phyloP scores from a whole-genome alignment of 306 rosid genomes.

The Erythrophleum fordii region DNA sequence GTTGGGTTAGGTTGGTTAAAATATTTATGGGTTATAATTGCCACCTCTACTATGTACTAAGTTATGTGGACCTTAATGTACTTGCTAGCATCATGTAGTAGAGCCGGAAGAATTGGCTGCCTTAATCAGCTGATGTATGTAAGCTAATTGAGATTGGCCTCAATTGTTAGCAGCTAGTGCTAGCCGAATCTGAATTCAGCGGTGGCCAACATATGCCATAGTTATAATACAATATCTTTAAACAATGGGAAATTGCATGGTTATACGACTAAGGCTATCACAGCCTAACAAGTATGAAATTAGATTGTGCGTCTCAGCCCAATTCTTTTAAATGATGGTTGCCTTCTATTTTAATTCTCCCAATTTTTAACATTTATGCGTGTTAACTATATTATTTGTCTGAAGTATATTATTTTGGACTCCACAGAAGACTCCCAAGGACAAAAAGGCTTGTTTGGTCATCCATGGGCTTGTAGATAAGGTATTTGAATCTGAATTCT shows the following conservation, averaged over 20 bases:
- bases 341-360: conserved; percentile 24
- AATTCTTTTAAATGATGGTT: conserved; percentile 20
- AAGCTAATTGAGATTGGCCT: conserved; percentile 1
- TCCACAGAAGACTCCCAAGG: conserved; percentile 95
- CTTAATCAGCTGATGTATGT: conserved; percentile 17
- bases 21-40: too few relatives aligned
- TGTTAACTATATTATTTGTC: conserved; percentile 29
- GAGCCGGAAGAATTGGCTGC: conserved; percentile 2
- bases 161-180: conserved; percentile 20
- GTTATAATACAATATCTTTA: conserved; percentile 7
- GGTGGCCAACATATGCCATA: conserved; percentile 13
- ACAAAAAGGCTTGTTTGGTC: conserved; percentile 90
- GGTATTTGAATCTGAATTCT: conserved; percentile 57
- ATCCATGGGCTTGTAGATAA: conserved; percentile 89
- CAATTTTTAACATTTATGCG: conserved; percentile 15
- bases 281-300: conserved; percentile 1
- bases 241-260: conserved; percentile 21
- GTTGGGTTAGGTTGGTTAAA: too few relatives aligned
- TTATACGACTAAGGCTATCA: conserved; percentile 13
- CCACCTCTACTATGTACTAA: too few relatives aligned
- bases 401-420: conserved; percentile 43
- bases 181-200: conserved; percentile 17
- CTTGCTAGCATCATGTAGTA: not conserved
- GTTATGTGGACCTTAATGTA: not conserved
- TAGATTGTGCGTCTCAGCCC: not conserved